Base-by-base conservation (phyloP, 2,329 filamentous ascomycete species). In the Diaporthe ilicicola region DNA sequence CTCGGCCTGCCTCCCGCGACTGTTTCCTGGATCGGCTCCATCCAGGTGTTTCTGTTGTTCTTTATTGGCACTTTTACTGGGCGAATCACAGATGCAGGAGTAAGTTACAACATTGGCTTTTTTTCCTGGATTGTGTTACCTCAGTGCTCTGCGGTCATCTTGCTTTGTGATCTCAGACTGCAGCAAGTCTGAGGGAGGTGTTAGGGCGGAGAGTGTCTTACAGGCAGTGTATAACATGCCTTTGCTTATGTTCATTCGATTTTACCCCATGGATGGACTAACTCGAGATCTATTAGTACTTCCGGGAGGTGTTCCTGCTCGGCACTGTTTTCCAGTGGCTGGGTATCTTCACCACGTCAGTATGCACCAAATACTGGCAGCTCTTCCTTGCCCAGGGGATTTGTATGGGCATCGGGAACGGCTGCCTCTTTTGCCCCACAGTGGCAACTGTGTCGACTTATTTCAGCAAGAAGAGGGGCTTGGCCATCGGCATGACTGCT, bases 401-500 rank as follows among this genome's bases (percentile, higher is more conserved):
- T 12, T 85, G 84, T 67, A 80, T 86, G 73, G 89, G 89, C 1
- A 65, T 90, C 0, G 90, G 89, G 1, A 87, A 87, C 69, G 91
- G 91, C 7, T 89, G 85, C 72, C 79, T 93, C 6, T 93, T 92
- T 79, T 87, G 90, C 59, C 89, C 92, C 0, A 84, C 86, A 51
- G 84, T 93, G 39, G 88, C 91, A 1, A 86, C 92, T 4, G 81
- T 93, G 2, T 88, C 90, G 4, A 91, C 91, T 13, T 93, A 93
- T 75, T 93, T 92, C 76, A 82, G 81, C 68, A 84, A 81, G 54
- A 86, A 83, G 72, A 84, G 89, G 55, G 85, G 87, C 0, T 79
- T 93, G 2, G 90, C 88, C 12, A 86, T 92, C 65, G 91, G 91
- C 17, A 79, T 92, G 24, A 84, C 87, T 1, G 89, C 90, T 0